Base-by-base conservation (phyloP, 148 eudicot species). In the Vaccinium vitisidaea region DNA sequence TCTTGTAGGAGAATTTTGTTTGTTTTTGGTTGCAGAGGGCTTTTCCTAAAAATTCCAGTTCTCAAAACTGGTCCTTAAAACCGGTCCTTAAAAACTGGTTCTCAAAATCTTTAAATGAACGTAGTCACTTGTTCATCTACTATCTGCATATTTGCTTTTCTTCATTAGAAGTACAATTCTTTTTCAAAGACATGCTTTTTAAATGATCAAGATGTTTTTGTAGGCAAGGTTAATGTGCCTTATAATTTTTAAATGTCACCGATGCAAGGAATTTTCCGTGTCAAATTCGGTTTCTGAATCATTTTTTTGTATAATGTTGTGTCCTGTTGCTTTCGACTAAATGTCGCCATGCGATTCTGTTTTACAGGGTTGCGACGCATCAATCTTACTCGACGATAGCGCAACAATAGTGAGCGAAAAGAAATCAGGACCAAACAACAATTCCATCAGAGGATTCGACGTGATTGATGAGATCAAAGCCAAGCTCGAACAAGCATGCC, bases 291-390 rank as follows among this genome's bases (percentile, higher is more conserved):
- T 52, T 52, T 11, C 13, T 9, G 55, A 52, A 52, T 52, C 9
- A 52, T 52, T 52, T 52, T 52, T 0, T 52, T 52, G 9, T 52
- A 43, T 52, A 52, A 52, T 12, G 55, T 9, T 8, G 23, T 25
- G 25, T 65, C 32, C 11, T 65, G 12, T 36, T 11, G 19, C 48
- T 73, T 36, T 4, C 46, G 25, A 59, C 9, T 19, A 59, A n/a
- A 23, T n/a, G 30, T 65, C 30, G 13, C 10, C 19, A 4, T 56
- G n/a, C 16, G 36, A 30, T 10, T 32, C 18, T 61, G 13, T 16
- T n/a, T 79, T 61, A 23, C 74, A 96, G 99, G 99, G 99, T 18
- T 96, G 99, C 79, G 99, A 96, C 79, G 98, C 96, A 77, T 96
- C 98, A 0, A 86, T 96, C 2, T 82, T 96, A 75, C 82, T 96